Conservation (phyloP, 176 grass and related monocot genomes). For the Aegilops sharonensis region DNA sequence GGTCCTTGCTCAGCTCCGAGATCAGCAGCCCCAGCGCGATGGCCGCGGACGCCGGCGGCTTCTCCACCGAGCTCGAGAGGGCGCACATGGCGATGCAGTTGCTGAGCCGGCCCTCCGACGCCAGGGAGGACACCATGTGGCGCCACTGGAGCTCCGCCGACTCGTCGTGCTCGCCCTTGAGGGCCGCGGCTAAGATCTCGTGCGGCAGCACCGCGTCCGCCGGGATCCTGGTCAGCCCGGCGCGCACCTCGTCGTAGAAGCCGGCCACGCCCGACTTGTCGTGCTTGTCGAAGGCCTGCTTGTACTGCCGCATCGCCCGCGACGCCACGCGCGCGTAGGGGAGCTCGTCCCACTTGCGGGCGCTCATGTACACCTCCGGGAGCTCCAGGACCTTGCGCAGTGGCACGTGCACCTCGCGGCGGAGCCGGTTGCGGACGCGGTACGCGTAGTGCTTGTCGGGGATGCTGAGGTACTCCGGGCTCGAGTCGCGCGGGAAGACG, state of each 20-base stretch:
- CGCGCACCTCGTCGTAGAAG: slow-evolving; percentile 16
- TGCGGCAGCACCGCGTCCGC: slow-evolving; percentile 8
- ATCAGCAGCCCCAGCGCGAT: slow-evolving; percentile 38
- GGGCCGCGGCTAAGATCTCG: neutral
- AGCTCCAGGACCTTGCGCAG: slow-evolving; percentile 39
- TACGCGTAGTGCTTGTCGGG: slow-evolving; percentile 55
- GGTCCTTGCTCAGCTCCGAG: neutral
- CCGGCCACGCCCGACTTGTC: slow-evolving; percentile 24
- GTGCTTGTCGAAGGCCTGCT: slow-evolving; percentile 51
- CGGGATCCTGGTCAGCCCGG: neutral
- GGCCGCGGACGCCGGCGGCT: slow-evolving; percentile 35
- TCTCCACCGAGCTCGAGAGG: slow-evolving; percentile 37
- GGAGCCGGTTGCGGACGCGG: slow-evolving; percentile 41
- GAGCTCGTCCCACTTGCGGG: slow-evolving; percentile 34
- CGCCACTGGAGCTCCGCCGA: neutral
- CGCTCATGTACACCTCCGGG: slow-evolving; percentile 62
- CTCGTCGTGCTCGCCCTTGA: slow-evolving; percentile 13
- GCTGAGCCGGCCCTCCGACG: neutral
- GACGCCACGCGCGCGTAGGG: slow-evolving; percentile 54
- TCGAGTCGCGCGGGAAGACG: slow-evolving; percentile 44
- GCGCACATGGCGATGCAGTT: slow-evolving; percentile 67
- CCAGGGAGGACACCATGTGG: slow-evolving; percentile 16
- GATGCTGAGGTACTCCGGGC: slow-evolving; percentile 34
- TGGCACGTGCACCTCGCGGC: slow-evolving; percentile 38
- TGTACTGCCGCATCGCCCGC: slow-evolving; percentile 53